Base-by-base conservation (phyloP, 2,329 filamentous ascomycete genomes). In the Aspergillus oerlinghausenensis region DNA sequence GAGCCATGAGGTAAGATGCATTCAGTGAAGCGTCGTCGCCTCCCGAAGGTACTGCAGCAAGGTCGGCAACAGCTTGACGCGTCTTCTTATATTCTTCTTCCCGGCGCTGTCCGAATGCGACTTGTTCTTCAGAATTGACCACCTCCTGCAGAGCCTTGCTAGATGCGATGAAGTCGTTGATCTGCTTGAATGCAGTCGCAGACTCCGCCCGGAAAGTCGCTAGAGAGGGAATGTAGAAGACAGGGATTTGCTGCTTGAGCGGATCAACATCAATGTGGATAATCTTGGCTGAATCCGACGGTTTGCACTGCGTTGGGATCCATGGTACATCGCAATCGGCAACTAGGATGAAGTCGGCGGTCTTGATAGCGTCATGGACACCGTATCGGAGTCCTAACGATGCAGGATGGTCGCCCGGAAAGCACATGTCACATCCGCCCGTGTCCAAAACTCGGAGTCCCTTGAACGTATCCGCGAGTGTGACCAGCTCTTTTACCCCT, bases 311-410 rank as follows among this genome's bases (percentile, higher is more conserved):
- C 0, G 90, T 94, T n/a, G 88, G 86, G 55, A 97, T 92, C 91
- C 92, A 97, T 0, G 92, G 92, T 0, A 96, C 91, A 68, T 97
- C 92, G 61, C 91, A 95, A 72, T 97, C 89, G 25, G 96, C 69
- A 2, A 96, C 87, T 1, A 97, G 63, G 57, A 97, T 95, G 10
- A 91, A 84, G 70, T 97, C 93, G 0, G 92, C 90, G 0, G 84
- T 84, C 57, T 80, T 82, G 69, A 96, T 89, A 45, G 81, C 79
- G 1, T 89, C 84, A 52, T 96, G 88, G 2, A 83, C 80, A 3
- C 90, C 90, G 65, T 87, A 95, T 47, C 86, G 82, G 52, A 94
- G 72, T 2, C 92, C 88, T 11, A 90, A 69, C 77, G 84, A 90
- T 0, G 76, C 84, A 1, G 75, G 72, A 49, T 80, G 77, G 48